These are phyloP conservation scores for Larix sibirica DNA, from an alignment of 83 land plant species.

Conservation along the genomic window DNA sequence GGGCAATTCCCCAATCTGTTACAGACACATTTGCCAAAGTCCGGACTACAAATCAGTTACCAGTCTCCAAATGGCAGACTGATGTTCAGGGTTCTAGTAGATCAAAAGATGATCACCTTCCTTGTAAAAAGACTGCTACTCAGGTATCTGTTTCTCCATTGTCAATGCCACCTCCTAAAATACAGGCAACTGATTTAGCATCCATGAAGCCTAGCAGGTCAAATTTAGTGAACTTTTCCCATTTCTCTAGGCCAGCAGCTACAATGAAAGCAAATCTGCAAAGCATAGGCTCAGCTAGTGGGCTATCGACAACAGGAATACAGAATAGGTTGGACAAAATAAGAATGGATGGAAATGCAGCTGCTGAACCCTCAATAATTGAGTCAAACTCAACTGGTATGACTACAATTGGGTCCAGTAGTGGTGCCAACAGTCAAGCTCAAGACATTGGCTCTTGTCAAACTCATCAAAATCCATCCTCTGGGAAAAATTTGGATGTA, in stretches of 20 bases:
- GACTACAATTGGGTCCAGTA: conserved; percentile 7
- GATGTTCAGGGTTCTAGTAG: background rate
- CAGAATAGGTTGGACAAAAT: conserved; percentile 31
- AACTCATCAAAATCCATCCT: background rate
- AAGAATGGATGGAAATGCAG: conserved; percentile 6
- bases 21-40: conserved; percentile 1
- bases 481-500: background rate
- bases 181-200: conserved; percentile 19
- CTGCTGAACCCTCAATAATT: conserved; percentile 20
- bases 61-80: conserved; percentile 7
- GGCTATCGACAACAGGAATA: conserved; percentile 20
- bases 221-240: conserved; percentile 62
- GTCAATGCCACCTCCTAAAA: conserved; percentile 30
- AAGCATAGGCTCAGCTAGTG: conserved; percentile 20
- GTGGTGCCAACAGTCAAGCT: background rate
- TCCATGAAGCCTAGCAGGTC: conserved; percentile 17
- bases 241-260: conserved; percentile 56
- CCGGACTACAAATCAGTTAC: background rate
- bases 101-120: background rate
- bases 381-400: conserved; percentile 6
- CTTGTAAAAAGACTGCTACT: background rate
- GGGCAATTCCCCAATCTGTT: background rate
- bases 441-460: conserved; percentile 2
- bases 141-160: conserved; percentile 10
- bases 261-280: conserved; percentile 47